Evolutionary conservation across 306 rosid genomes (phyloP).

Genomic region (Clitoria ternatea): DNA sequence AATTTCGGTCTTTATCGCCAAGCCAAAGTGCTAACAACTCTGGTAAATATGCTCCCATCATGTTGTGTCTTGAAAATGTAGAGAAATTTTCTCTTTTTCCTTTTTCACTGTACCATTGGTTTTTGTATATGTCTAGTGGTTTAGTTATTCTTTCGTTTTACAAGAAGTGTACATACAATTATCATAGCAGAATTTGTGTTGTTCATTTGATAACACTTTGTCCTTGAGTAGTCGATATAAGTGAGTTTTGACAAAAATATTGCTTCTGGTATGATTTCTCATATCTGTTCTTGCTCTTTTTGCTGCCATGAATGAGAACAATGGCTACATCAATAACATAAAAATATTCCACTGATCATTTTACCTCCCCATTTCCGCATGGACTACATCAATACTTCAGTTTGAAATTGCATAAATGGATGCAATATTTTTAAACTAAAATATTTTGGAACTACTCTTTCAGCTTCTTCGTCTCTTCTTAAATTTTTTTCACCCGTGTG

Average conservation of each 20-base stretch:
- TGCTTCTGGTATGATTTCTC: not conserved
- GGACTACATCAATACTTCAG: not conserved
- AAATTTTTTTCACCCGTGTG: too few species aligned
- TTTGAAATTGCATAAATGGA: too few species aligned
- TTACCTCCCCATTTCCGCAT: not conserved
- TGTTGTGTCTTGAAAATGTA: not conserved
- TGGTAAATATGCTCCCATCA: not conserved
- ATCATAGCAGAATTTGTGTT: not conserved
- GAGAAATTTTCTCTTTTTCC: not conserved
- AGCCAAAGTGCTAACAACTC: too few species aligned
- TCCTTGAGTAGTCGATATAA: not conserved
- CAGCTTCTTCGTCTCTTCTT: too few species aligned
- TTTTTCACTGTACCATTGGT: not conserved
- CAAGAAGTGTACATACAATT: conserved; percentile 23
- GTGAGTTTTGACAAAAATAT: not conserved
- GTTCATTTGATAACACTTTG: not conserved
- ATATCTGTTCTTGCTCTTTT: not conserved
- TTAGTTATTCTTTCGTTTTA: not conserved
- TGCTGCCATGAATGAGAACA: not conserved
- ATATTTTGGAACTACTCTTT: too few species aligned
- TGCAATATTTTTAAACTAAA: too few species aligned
- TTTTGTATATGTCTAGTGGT: not conserved
- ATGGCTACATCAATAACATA: too few species aligned
- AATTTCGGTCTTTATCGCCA: too few species aligned
- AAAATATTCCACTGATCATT: not conserved